Conservation (phyloP, 345 rosid genomes). For the Triadica sebifera region DNA sequence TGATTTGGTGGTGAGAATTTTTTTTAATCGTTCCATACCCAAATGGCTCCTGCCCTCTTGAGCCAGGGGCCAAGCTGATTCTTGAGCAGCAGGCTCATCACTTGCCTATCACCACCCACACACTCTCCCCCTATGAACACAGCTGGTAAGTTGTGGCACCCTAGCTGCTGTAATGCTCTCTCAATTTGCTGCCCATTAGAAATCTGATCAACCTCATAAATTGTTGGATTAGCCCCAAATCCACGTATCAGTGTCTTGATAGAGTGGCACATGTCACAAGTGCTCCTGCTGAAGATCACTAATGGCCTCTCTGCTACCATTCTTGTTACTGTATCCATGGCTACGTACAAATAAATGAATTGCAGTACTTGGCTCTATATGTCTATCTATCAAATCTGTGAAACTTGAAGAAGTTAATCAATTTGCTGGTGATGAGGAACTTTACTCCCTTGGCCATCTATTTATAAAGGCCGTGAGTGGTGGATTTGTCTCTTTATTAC, state of each 20-base stretch:
- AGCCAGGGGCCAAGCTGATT: slow-evolving; percentile 65
- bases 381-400: too few relatives aligned
- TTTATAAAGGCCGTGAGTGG: slow-evolving; percentile 18
- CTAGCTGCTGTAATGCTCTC: slow-evolving; percentile 54
- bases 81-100: slow-evolving; percentile 67
- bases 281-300: slow-evolving; percentile 84
- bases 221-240: slow-evolving; percentile 71
- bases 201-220: slow-evolving; percentile 67
- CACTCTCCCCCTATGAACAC: slow-evolving; percentile 77
- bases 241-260: slow-evolving; percentile 60
- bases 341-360: neutral
- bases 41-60: slow-evolving; percentile 75
- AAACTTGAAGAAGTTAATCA: too few relatives aligned
- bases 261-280: slow-evolving; percentile 75
- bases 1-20: too few relatives aligned
- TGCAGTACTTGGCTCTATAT: too few relatives aligned
- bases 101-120: slow-evolving; percentile 72
- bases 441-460: slow-evolving; percentile 16
- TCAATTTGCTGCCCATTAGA: slow-evolving; percentile 57
- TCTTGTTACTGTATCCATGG: slow-evolving; percentile 43
- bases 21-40: slow-evolving; percentile 44
- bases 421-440: slow-evolving; percentile 13
- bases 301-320: slow-evolving; percentile 65
- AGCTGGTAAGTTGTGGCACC: slow-evolving; percentile 62
- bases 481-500: neutral